Percentiles rank a stretch among this genome's conserved stretches.
These are phyloP conservation scores for Boletus vermiculosoides DNA, from an alignment of 768 basidiomycete species.

Conservation along the genomic window DNA sequence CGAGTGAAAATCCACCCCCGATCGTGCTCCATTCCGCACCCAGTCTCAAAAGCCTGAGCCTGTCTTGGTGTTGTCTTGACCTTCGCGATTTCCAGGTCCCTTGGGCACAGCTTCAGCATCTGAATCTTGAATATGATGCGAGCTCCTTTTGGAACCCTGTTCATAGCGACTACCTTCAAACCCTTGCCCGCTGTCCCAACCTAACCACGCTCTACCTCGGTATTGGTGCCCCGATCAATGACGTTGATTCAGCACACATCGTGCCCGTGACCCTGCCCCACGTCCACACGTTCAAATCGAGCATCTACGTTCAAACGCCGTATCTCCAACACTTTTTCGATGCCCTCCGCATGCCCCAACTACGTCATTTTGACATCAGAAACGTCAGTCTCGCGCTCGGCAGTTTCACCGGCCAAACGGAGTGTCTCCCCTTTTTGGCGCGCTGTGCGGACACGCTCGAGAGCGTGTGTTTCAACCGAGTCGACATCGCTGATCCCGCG, in stretches of 20 bases:
- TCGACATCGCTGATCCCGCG: constrained; percentile 23
- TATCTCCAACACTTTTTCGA: constrained; percentile 28
- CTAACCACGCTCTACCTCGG: constrained; percentile 29
- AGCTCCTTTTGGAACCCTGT: constrained; percentile 29
- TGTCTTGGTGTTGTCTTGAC: constrained; percentile 31
- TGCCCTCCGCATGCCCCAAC: constrained; percentile 23
- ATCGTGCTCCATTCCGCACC: constrained; percentile 27
- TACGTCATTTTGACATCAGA: constrained; percentile 27
- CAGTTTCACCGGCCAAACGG: constrained; percentile 24
- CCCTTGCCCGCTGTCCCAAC: constrained; percentile 27
- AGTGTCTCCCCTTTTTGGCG: constrained; percentile 28
- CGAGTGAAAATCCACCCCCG: constrained; percentile 25
- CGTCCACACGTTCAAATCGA: constrained; percentile 28
- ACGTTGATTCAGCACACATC: constrained; percentile 11
- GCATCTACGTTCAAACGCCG: constrained; percentile 27
- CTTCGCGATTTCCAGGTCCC: constrained; percentile 27
- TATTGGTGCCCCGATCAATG: constrained; percentile 20
- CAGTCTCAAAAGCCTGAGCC: constrained; percentile 24
- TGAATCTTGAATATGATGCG: constrained; percentile 30
- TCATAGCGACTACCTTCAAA: constrained; percentile 29
- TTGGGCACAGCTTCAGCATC: constrained; percentile 28
- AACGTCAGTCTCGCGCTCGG: constrained; percentile 32
- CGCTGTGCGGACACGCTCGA: constrained; percentile 32
- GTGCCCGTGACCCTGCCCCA: constrained; percentile 26
- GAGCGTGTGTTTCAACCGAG: constrained; percentile 19